Evolutionary conservation across 441 rosid species (phyloP).

Genomic region (Erodium trifolium): DNA sequence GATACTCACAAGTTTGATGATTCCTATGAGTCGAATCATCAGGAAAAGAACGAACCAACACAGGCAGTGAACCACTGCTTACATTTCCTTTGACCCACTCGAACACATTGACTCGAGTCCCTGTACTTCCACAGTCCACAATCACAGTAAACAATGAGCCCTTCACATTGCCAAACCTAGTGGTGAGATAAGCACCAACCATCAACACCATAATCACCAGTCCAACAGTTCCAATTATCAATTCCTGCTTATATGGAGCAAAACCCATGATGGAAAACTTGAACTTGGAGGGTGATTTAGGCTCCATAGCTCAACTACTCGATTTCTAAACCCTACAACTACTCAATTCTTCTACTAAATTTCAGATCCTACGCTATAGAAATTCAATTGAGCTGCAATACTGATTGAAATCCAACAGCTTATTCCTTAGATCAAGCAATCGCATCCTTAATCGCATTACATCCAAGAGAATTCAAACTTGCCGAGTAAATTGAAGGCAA

Average conservation of each 20-base stretch:
- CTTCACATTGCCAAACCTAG: conserved; percentile 15
- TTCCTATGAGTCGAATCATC: conserved; percentile 23
- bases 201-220: conserved; percentile 23
- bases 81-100: conserved; percentile 32
- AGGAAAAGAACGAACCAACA: conserved; percentile 36
- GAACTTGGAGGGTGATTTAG: conserved; percentile 44
- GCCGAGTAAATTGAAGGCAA: not conserved
- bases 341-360: no score
- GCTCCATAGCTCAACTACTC: conserved; percentile 30
- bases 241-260: conserved; percentile 16
- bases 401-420: not conserved
- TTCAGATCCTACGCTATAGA: not conserved
- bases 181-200: conserved; percentile 23
- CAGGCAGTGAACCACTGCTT: conserved; percentile 23
- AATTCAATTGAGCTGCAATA: not conserved
- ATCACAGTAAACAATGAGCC: conserved; percentile 32
- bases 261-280: conserved; percentile 24
- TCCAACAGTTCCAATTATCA: conserved; percentile 18
- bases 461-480: not conserved
- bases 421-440: not conserved
- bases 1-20: conserved; percentile 37
- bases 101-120: conserved; percentile 47
- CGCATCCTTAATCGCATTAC: not conserved
- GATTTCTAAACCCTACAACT: no score
- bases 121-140: conserved; percentile 63